A percentile compares a stretch with the other conserved stretches of the same genome.
Conservation (phyloP, 1,139 yeast species). For the Sugiyamaella neomexicana region DNA sequence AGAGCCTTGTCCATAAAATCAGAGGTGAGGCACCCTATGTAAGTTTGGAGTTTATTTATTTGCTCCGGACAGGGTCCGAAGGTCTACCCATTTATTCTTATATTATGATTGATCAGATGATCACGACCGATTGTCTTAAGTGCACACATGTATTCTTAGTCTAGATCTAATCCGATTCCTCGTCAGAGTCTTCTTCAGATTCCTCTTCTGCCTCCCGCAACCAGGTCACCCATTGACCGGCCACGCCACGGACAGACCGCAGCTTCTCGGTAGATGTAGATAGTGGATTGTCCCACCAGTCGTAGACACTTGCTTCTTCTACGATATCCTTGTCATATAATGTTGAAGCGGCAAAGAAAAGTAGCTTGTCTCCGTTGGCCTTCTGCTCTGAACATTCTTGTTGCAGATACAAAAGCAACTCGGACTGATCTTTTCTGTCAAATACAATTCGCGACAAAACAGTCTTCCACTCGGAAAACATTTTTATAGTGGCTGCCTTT, state of each 20-base stretch:
- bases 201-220: conserved; percentile 82
- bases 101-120: too few relatives aligned
- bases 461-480: conserved; percentile 79
- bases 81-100: too few relatives aligned
- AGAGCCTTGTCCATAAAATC: too few relatives aligned
- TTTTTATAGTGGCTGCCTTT: conserved; percentile 71
- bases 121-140: too few relatives aligned
- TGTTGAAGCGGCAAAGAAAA: conserved; percentile 64
- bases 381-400: conserved; percentile 43
- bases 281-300: conserved; percentile 70
- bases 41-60: too few relatives aligned
- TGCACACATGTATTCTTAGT: conserved; percentile 10
- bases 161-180: conserved; percentile 16
- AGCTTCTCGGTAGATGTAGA: conserved; percentile 49
- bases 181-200: conserved; percentile 42
- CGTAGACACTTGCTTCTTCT: conserved; percentile 74
- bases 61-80: too few relatives aligned
- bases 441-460: conserved; percentile 66
- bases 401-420: conserved; percentile 64
- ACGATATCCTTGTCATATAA: conserved; percentile 78
- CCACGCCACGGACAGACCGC: conserved; percentile 53
- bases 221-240: conserved; percentile 83
- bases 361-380: conserved; percentile 49
- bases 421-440: conserved; percentile 73
- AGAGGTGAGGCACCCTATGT: too few relatives aligned